Base-by-base conservation (phyloP, 2,329 filamentous ascomycete genomes). In the Fonsecaea erecta region DNA sequence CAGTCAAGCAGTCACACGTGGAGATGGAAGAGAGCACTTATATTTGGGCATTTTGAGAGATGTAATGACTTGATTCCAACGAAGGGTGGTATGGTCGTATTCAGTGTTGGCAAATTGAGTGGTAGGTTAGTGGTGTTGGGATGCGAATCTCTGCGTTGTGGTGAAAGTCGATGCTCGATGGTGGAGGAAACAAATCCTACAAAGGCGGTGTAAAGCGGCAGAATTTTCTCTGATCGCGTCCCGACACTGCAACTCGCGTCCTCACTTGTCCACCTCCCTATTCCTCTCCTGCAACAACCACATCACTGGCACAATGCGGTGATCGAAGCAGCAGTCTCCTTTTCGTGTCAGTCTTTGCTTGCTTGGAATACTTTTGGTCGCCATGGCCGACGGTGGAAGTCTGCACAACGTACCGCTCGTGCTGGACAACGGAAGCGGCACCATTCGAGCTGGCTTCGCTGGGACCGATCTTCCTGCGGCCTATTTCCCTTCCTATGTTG, bases 381-480 rank as follows among this genome's bases (percentile, higher is more conserved):
- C 43, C 30, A 72, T 72, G 70, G 66, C 70, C 40, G 69, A 70
- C 53, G 69, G 64, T 21, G 69, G 69, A 26, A 80, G 85, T 67
- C 88, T 98, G 62, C 95, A 97, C 84, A 99, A 99, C 84, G 93
- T 93, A 72, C 93, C 95, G 65, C 97, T 99, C 79, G 95, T 99
- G 76, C 91, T 99, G 75, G 95, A 99, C 86, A 99, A 99, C 82
- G 95, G 95, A 75, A 97, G 93, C 71, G 95, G 95, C 71, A 99
- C 95, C 3, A 98, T 99, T 77, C 88, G 96, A 77, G 95, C 95
- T 61, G 95, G 95, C 24, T 99, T 98, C 77, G 95, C 95, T 37
- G 95, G 95, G 72, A 93, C 97, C 74, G 95, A 99, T 77, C 84
- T 94, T 56, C 95, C 95, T 21, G 97, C 97, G 82, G 97, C 92